Percentiles rank a stretch among this genome's conserved stretches.
Conservation (phyloP, 306 rosid species). For the Dicorynia guianensis region DNA sequence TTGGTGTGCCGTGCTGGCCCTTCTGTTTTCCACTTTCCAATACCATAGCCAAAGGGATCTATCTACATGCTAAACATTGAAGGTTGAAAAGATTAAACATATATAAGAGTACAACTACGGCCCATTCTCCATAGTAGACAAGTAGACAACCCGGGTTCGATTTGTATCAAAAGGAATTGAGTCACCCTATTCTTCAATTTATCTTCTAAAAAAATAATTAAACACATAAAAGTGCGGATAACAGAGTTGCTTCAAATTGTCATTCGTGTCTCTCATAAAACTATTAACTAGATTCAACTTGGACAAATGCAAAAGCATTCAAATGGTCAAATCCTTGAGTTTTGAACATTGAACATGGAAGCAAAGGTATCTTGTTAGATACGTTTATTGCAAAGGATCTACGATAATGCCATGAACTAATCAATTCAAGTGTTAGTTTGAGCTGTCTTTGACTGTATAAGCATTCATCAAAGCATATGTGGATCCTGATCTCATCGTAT, state of each 20-base stretch:
- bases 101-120: too few relatives aligned
- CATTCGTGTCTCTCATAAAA: constrained; percentile 20
- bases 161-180: too few relatives aligned
- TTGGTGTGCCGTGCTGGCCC: constrained; percentile 43
- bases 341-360: constrained; percentile 30
- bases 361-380: neutral
- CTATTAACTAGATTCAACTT: constrained; percentile 45
- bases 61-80: too few relatives aligned
- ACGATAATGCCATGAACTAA: too few relatives aligned
- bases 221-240: neutral
- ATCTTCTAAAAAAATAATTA: too few relatives aligned
- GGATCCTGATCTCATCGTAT: too few relatives aligned
- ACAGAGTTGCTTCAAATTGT: neutral
- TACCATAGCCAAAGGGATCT: constrained; percentile 6
- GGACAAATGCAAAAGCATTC: constrained; percentile 35
- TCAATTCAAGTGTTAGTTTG: neutral
- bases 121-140: too few relatives aligned
- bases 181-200: too few relatives aligned
- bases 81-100: too few relatives aligned
- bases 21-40: constrained; percentile 43
- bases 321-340: constrained; percentile 10
- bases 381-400: too few relatives aligned
- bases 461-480: too few relatives aligned
- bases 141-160: neutral
- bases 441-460: neutral